Base-by-base conservation (phyloP, 139 green algal species). In the Picochlorum sp. region DNA sequence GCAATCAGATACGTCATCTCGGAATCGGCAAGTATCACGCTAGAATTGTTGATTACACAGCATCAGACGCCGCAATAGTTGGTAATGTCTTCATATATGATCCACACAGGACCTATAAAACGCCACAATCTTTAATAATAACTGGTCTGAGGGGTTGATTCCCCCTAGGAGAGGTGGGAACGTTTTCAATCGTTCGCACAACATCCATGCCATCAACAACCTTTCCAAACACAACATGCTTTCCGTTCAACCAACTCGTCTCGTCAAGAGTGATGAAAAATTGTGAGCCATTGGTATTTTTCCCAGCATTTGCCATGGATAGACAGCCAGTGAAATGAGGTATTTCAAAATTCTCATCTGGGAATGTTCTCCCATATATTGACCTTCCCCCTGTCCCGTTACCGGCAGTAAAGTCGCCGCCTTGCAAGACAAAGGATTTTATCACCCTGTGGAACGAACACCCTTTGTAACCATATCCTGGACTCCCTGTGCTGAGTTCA, bases 351-450 rank as follows among this genome's bases (percentile, higher is more conserved):
- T 10, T 49, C 45, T 77, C 73, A 34, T 73, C 64, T 2, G 34
- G 21, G 32, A 81, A 82, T 45, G 61, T 66, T 10, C 73, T 49
- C 28, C 69, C 72, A 63, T 79, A 71, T 63, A 88, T 86, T 61
- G 64, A 77, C 75, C 84, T 16, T 24, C 64, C 64, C 21, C 64
- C 64, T 54, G 51, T 55, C 14, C 65, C 52, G 20, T 65, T 64
- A 16, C 32, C 37, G 0, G 47, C 16, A 9, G 47, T 26, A 54
- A 54, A 54, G 23, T 54, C 18, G 7, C 47, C n/a, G 0, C 77
- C 84, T 62, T 90, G 83, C 57, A 89, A 78, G 62, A 90, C 80
- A 54, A 90, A 91, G 65, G 83, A 62, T 50, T 80, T 78, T 62
- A 91, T 84, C 3, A 88, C 68, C 9, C 82, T 71, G 56, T 88